A percentile compares a stretch with the other conserved stretches of the same genome.
phyloP scores from a whole-genome alignment of 495 filamentous ascomycete genomes.

The Xanthoparmelia taractica region DNA sequence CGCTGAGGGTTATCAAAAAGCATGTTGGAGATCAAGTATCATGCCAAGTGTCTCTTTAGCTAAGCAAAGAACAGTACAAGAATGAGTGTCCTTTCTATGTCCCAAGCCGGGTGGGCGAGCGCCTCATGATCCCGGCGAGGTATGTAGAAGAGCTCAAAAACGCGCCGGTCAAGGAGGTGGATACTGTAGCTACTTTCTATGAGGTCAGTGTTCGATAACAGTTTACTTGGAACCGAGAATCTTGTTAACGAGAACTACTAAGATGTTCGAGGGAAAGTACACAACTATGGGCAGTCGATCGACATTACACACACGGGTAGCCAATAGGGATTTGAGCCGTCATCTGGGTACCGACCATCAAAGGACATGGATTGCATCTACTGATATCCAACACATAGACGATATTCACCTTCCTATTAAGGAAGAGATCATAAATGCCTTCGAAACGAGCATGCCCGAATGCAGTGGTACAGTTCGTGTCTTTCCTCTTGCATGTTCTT shows the following conservation, averaged over 20 bases:
- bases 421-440: not conserved
- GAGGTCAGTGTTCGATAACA: not conserved
- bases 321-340: not conserved
- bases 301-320: not conserved
- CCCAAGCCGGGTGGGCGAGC: conserved; percentile 16
- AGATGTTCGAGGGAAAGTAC: not conserved
- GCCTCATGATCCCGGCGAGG: conserved; percentile 23
- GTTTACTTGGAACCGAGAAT: not conserved
- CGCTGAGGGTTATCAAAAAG: not conserved
- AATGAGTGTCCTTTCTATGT: not conserved
- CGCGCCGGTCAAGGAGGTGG: conserved; percentile 6
- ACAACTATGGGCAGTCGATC: not conserved
- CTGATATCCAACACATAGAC: not conserved
- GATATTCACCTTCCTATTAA: not conserved
- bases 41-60: not conserved
- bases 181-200: not conserved
- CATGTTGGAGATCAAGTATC: not conserved
- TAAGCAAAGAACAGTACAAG: not conserved
- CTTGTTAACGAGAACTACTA: not conserved
- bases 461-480: not conserved
- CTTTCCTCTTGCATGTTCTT: not conserved
- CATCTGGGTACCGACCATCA: not conserved
- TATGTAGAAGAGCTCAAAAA: conserved; percentile 27
- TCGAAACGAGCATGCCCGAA: not conserved
- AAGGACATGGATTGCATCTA: not conserved